A percentile compares a stretch with the other conserved stretches of the same genome.
Conservation (phyloP, 2,329 filamentous ascomycete species). For the Fonsecaea pugnacius region DNA sequence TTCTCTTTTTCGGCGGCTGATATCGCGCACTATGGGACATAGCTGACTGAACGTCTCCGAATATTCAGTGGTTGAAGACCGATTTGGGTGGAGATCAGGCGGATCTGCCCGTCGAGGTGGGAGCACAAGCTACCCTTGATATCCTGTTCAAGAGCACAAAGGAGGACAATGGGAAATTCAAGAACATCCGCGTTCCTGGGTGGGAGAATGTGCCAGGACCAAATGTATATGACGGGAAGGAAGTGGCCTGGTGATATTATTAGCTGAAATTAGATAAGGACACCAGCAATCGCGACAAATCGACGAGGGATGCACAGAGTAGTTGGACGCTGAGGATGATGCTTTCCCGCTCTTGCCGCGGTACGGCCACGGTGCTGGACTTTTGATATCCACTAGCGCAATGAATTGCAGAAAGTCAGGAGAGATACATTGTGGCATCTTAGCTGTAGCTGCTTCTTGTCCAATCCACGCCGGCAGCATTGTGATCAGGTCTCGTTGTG, state of each 20-base stretch:
- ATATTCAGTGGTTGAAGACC: slow-evolving; percentile 52
- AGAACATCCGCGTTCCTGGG: slow-evolving; percentile 47
- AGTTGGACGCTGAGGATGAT: too few relatives aligned
- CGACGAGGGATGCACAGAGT: neutral
- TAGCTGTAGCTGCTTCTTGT: neutral
- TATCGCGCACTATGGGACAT: slow-evolving; percentile 8
- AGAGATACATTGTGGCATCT: too few relatives aligned
- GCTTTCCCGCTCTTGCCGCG: neutral
- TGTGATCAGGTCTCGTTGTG: neutral
- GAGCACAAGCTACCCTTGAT: slow-evolving; percentile 45
- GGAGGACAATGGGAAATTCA: slow-evolving; percentile 55
- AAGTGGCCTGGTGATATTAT: slow-evolving; percentile 41
- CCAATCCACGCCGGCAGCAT: neutral
- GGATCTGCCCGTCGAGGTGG: slow-evolving; percentile 49
- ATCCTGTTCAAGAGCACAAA: slow-evolving; percentile 52
- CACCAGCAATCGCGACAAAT: neutral
- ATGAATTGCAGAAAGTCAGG: too few relatives aligned
- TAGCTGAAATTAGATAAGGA: neutral
- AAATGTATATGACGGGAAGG: slow-evolving; percentile 46
- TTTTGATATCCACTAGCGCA: too few relatives aligned
- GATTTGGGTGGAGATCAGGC: slow-evolving; percentile 49
- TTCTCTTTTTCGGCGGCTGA: neutral
- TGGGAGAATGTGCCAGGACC: slow-evolving; percentile 45
- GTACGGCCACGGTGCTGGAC: neutral
- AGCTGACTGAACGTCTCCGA: slow-evolving; percentile 8